Base-by-base conservation (phyloP, 164 flowering plant species). In the Saururus chinensis region DNA sequence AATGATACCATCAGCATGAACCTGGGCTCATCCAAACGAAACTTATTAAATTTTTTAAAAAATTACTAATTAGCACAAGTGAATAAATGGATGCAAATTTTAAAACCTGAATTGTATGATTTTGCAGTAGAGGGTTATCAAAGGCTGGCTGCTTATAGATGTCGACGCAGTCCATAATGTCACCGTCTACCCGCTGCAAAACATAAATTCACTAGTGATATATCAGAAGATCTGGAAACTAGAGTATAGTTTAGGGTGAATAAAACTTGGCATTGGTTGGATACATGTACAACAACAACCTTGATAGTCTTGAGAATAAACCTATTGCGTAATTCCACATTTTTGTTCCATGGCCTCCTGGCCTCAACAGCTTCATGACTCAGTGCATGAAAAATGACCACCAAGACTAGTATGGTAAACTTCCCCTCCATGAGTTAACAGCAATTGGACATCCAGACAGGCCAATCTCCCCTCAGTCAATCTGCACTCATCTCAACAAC, bases 111-210 rank as follows among this genome's bases (percentile, higher is more conserved):
- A 62, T 35, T 13, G 58, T 62, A 58, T 62, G 65, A 37, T 62
- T 53, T 14, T 37, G 30, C 3, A 62, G 24, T 24, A 53, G 21
- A 30, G 65, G 65, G 53, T 62, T 58, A 53, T 53, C 57, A 40
- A 62, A 62, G 20, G 65, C 65, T 22, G 58, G 65, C 20, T 62
- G 65, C 35, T 8, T 53, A 42, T 62, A 20, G 26, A 62, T 51
- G 40, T 62, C 57, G 53, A 62, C 26, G 35, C 65, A 62, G 58
- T 62, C 65, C 24, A 62, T 30, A 17, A 20, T 52, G 14, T 62
- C 65, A 56, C 49, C 65, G 19, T 62, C 25, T 25, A 10, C 65
- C 8, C 19, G 53, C 65, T 62, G 22, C 21, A 19, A 4, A 30
- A 14, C 3, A 53, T 22, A 1, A 2, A 14, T 1, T 20, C 8